Conservation (phyloP, 768 basidiomycete species). For the Calocera viscosa region DNA sequence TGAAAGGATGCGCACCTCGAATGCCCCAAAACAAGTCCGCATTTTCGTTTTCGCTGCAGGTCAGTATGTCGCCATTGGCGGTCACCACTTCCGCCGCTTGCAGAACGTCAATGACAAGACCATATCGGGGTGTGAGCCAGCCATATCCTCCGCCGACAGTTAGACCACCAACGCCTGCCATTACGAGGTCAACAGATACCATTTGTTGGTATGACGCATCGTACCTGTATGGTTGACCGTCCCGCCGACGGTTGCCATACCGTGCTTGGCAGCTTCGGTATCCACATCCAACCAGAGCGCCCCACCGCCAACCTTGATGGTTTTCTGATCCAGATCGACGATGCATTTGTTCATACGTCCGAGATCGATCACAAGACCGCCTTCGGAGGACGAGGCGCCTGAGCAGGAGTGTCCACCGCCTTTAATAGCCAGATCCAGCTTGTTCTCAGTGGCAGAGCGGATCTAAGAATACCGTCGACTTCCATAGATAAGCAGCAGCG, state of each 20-base stretch:
- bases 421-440: conserved; percentile 11
- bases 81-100: conserved; percentile 11
- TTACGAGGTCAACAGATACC: no score
- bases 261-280: conserved; percentile 17
- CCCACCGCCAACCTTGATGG: conserved; percentile 13
- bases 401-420: conserved; percentile 13
- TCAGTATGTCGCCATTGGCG: conserved; percentile 12
- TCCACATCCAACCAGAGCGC: conserved; percentile 14
- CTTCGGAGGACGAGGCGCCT: conserved; percentile 12
- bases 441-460: neutral
- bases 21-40: conserved; percentile 14
- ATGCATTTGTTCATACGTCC: conserved; percentile 8
- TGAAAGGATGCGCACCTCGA: conserved; percentile 5
- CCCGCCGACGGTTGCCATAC: conserved; percentile 18
- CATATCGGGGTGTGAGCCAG: neutral
- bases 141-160: conserved; percentile 8
- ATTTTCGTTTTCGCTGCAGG: conserved; percentile 9
- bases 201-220: neutral
- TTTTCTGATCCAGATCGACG: conserved; percentile 9
- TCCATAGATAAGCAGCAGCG: neutral
- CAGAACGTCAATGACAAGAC: neutral
- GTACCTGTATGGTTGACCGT: conserved; percentile 18
- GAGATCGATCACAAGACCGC: conserved; percentile 15
- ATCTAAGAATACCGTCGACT: neutral
- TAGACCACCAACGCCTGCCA: neutral